A percentile compares a stretch with the other conserved stretches of the same genome.
These are phyloP conservation scores for Colletotrichum somersetense DNA, from an alignment of 2,329 filamentous ascomycete species.

Conservation along the genomic window DNA sequence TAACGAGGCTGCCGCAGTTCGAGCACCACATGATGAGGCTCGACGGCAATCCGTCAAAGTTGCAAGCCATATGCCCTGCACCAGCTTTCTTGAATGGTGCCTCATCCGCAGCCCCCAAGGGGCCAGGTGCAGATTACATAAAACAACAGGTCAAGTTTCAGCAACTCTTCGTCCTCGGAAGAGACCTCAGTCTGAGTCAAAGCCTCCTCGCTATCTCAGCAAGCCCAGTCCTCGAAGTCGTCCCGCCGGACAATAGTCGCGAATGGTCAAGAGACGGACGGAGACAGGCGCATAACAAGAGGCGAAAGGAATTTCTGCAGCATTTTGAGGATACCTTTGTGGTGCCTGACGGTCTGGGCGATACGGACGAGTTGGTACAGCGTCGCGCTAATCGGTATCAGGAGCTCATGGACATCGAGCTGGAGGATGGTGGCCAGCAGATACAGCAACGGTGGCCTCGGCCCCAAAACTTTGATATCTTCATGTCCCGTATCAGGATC, in stretches of 20 bases:
- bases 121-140: conserved; percentile 24
- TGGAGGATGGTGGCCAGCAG: background rate
- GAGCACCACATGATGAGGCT: conserved; percentile 51
- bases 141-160: conserved; percentile 29
- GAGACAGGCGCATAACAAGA: conserved; percentile 25
- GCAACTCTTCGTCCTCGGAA: conserved; percentile 37
- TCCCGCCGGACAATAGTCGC: conserved; percentile 30
- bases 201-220: conserved; percentile 33
- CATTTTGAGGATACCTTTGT: conserved; percentile 39
- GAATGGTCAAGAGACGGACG: conserved; percentile 25
- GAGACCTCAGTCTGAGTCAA: conserved; percentile 32
- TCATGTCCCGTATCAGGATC: conserved; percentile 37
- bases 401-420: conserved; percentile 10
- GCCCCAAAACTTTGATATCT: conserved; percentile 28
- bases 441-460: conserved; percentile 39
- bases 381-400: conserved; percentile 29
- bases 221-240: conserved; percentile 16
- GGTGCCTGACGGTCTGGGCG: conserved; percentile 40
- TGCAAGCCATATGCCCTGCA: conserved; percentile 34
- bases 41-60: conserved; percentile 1
- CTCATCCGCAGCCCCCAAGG: conserved; percentile 9
- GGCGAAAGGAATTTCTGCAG: conserved; percentile 36
- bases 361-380: conserved; percentile 39
- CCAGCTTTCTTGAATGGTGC: conserved; percentile 20
- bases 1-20: conserved; percentile 51